Evolutionary conservation across 176 grass and related monocot genomes (phyloP).

Genomic region (Olyra latifolia): DNA sequence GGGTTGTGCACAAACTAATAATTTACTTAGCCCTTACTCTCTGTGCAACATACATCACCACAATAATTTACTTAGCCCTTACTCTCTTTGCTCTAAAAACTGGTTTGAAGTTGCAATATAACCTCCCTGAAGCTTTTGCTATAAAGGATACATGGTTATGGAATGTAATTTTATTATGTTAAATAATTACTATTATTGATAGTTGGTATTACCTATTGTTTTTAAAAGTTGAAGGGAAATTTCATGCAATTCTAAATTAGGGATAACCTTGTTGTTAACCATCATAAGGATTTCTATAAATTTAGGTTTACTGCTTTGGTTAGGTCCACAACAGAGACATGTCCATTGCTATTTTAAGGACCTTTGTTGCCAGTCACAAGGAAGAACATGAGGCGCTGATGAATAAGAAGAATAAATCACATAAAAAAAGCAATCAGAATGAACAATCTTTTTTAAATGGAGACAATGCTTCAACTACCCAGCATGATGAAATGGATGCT

Average conservation of each 20-base stretch:
- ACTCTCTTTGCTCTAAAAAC: background rate
- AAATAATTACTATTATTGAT: background rate
- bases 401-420: slow-evolving; percentile 57
- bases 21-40: too few species aligned
- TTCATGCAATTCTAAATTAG: background rate
- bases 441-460: slow-evolving; percentile 41
- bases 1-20: too few species aligned
- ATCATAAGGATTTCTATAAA: background rate
- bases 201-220: background rate
- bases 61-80: too few species aligned
- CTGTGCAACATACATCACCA: too few species aligned
- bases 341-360: slow-evolving; percentile 90
- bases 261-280: background rate
- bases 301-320: slow-evolving; percentile 30
- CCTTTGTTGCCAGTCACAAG: slow-evolving; percentile 72
- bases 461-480: slow-evolving; percentile 30
- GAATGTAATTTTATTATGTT: background rate
- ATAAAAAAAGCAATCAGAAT: slow-evolving; percentile 19
- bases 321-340: slow-evolving; percentile 99
- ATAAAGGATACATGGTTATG: background rate
- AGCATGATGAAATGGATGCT: slow-evolving; percentile 47
- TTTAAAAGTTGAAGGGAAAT: background rate
- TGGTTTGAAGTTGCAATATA: background rate
- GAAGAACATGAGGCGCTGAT: slow-evolving; percentile 74
- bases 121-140: background rate